Evolutionary conservation across 31 red algal species (phyloP).

Genomic region (Odonthalia washingtoniensis): DNA sequence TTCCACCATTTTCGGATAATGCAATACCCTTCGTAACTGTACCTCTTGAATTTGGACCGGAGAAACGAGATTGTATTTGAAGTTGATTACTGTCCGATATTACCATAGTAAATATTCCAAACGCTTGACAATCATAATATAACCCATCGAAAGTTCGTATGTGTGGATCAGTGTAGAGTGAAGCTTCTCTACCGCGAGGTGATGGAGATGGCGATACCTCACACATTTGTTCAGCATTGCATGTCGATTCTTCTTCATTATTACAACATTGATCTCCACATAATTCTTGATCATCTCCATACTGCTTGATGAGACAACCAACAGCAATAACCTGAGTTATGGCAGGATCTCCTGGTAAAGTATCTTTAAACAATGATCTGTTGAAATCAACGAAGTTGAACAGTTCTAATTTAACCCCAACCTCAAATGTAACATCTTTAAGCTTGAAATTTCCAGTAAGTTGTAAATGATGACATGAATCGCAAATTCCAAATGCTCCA

Average conservation of each 20-base stretch:
- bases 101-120: constrained; percentile 50
- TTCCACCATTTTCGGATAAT: not conserved
- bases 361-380: not conserved
- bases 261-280: not conserved
- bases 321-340: not conserved
- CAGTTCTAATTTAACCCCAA: not conserved
- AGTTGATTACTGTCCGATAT: not conserved
- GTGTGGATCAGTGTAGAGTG: constrained; percentile 36
- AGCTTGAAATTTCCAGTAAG: not conserved
- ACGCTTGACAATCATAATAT: constrained; percentile 52
- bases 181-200: not conserved
- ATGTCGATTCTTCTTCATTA: not conserved
- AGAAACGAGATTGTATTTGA: constrained; percentile 44
- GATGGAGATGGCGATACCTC: not conserved
- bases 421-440: not conserved
- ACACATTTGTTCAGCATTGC: not conserved
- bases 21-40: constrained; percentile 50
- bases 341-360: not conserved
- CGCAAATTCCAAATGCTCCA: not conserved
- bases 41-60: not conserved
- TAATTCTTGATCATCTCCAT: not conserved
- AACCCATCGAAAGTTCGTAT: constrained; percentile 56
- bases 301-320: not conserved
- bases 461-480: not conserved
- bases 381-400: not conserved